Percentiles rank a stretch among this genome's conserved stretches.
Evolutionary conservation across 2,329 filamentous ascomycete species (phyloP).

Genomic region (Pestalotiopsis sp.): DNA sequence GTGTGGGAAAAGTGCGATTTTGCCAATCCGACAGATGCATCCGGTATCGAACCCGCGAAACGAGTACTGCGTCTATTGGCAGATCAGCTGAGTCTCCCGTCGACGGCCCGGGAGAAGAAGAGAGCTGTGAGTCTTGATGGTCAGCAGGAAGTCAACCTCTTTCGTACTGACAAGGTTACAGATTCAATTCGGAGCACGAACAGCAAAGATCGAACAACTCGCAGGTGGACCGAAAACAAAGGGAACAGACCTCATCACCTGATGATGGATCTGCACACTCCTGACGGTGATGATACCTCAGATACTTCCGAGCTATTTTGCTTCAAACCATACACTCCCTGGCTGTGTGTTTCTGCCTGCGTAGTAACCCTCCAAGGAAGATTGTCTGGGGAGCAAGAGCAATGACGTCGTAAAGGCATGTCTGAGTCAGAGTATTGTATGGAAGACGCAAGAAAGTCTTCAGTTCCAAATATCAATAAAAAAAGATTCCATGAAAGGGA

Average conservation of each 20-base stretch:
- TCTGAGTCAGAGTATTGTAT: conserved; percentile 53
- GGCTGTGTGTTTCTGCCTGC: conserved; percentile 53
- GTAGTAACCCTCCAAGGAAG: conserved; percentile 48
- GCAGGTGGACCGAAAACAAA: conserved; percentile 56
- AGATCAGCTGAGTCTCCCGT: conserved; percentile 70
- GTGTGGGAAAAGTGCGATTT: conserved; percentile 92
- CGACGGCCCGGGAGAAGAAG: conserved; percentile 86
- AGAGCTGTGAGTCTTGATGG: conserved; percentile 65
- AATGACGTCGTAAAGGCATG: conserved; percentile 66
- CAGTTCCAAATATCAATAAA: background rate
- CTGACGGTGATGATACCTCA: conserved; percentile 70
- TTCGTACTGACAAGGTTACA: conserved; percentile 34
- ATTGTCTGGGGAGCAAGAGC: conserved; percentile 33
- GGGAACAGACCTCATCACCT: conserved; percentile 65
- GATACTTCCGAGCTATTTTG: conserved; percentile 72
- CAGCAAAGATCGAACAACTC: conserved; percentile 76
- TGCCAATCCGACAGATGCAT: conserved; percentile 45
- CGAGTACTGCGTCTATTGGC: conserved; percentile 79
- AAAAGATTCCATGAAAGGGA: background rate
- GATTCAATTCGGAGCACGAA: conserved; percentile 84
- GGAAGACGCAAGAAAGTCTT: background rate
- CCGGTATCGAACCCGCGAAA: conserved; percentile 75
- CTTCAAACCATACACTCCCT: conserved; percentile 15
- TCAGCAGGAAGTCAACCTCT: background rate
- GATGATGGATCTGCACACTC: conserved; percentile 22